phyloP scores from a whole-genome alignment of 352 stramenopile species.

The Hyaloperonospora arabidopsidis region DNA sequence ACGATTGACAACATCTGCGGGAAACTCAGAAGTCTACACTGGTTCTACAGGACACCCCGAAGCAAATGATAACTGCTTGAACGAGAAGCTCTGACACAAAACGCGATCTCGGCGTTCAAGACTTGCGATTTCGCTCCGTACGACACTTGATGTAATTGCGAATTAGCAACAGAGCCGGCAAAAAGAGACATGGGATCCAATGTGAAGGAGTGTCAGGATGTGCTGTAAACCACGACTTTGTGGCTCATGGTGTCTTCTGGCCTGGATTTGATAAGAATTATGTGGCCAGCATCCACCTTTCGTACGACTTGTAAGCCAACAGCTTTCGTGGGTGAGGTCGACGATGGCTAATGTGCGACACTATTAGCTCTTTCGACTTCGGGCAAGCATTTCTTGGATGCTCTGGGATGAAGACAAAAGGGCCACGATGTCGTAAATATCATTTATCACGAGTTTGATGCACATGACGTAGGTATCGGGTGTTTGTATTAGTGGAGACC shows the following conservation, averaged over 20 bases:
- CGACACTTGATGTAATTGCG: too few relatives aligned
- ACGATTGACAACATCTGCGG: too few relatives aligned
- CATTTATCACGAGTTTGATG: too few relatives aligned
- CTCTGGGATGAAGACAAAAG: constrained; percentile 19
- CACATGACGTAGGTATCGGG: too few relatives aligned
- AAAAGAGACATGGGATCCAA: constrained; percentile 11
- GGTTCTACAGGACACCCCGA: too few relatives aligned
- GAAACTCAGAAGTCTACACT: too few relatives aligned
- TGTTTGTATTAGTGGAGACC: constrained; percentile 1
- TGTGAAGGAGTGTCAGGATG: constrained; percentile 10
- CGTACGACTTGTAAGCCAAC: constrained; percentile 19
- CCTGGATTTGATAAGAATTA: constrained; percentile 15
- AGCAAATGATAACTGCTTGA: too few relatives aligned
- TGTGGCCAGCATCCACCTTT: constrained; percentile 22
- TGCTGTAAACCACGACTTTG: constrained; percentile 14
- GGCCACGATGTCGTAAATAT: constrained; percentile 11
- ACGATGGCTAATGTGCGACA: constrained; percentile 22
- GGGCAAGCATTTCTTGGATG: constrained; percentile 21
- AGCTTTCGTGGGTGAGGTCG: constrained; percentile 18
- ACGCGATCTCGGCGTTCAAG: too few relatives aligned
- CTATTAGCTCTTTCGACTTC: constrained; percentile 11
- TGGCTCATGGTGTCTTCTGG: constrained; percentile 11
- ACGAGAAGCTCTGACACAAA: too few relatives aligned
- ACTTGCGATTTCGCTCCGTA: too few relatives aligned
- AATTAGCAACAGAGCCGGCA: constrained; percentile 1